Percentiles rank a stretch among this genome's conserved stretches.
These are phyloP conservation scores for Dendrothele bispora DNA, from an alignment of 768 basidiomycete genomes.

Conservation along the genomic window DNA sequence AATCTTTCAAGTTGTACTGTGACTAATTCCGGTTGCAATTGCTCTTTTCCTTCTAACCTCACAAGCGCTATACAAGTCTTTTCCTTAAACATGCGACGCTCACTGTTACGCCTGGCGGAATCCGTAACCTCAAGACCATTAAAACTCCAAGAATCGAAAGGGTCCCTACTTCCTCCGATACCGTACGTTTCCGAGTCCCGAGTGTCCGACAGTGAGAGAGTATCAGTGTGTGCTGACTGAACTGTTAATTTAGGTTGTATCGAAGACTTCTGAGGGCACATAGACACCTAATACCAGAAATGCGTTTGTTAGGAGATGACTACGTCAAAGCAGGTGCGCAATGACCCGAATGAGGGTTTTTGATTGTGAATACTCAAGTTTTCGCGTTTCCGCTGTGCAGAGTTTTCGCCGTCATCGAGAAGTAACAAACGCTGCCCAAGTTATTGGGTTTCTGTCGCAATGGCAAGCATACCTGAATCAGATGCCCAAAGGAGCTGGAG, in stretches of 20 bases:
- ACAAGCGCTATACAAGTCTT: too few relatives aligned
- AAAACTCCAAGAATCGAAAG: slow-evolving; percentile 61
- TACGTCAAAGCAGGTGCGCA: slow-evolving; percentile 78
- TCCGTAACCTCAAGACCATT: slow-evolving; percentile 58
- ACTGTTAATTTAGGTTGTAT: slow-evolving; percentile 57
- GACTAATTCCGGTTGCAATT: too few relatives aligned
- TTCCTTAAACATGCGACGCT: slow-evolving; percentile 43
- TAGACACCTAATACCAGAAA: slow-evolving; percentile 66
- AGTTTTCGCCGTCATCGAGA: slow-evolving; percentile 84
- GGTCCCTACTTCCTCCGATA: slow-evolving; percentile 76
- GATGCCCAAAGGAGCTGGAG: slow-evolving; percentile 48
- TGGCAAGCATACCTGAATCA: slow-evolving; percentile 93
- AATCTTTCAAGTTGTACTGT: too few relatives aligned
- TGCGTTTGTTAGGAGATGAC: slow-evolving; percentile 82
- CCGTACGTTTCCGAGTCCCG: slow-evolving; percentile 63
- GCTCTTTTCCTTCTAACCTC: too few relatives aligned
- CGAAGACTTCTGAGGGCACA: slow-evolving; percentile 82
- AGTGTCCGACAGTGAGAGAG: too few relatives aligned
- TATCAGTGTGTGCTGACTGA: slow-evolving; percentile 1
- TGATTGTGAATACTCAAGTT: neutral
- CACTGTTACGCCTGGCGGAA: slow-evolving; percentile 49
- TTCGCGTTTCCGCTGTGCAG: slow-evolving; percentile 36
- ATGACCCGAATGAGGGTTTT: neutral
- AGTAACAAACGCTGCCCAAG: slow-evolving; percentile 82
- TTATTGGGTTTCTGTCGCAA: slow-evolving; percentile 93